These are phyloP conservation scores for Leccinum subtestaceum DNA, from an alignment of 768 basidiomycete genomes.

Conservation along the genomic window DNA sequence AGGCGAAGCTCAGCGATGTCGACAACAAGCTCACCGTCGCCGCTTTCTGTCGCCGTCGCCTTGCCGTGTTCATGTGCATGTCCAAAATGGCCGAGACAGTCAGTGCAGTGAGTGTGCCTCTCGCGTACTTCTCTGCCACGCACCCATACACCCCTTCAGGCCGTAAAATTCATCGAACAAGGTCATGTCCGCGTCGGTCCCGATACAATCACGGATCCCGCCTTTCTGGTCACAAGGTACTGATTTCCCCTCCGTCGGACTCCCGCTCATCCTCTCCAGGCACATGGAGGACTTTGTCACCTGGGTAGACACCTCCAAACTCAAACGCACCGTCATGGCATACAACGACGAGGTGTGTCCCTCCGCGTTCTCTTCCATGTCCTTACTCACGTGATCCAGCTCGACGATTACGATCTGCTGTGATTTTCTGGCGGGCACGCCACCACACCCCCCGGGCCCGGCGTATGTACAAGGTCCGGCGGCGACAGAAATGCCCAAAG, in stretches of 20 bases:
- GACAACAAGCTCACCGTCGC: constrained; percentile 94
- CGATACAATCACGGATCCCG: constrained; percentile 93
- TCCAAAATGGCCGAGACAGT: constrained; percentile 96
- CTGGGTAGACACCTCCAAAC: constrained; percentile 97
- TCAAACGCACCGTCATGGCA: constrained; percentile 91
- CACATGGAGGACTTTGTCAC: constrained; percentile 99
- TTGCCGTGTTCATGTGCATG: constrained; percentile 91
- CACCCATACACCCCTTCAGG: constrained; percentile 46
- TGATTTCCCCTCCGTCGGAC: constrained; percentile 11
- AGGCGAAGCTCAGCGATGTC: constrained; percentile 89
- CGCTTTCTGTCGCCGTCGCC: constrained; percentile 86
- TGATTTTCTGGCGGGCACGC: constrained; percentile 31
- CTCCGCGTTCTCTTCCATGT: background rate
- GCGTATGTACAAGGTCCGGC: background rate
- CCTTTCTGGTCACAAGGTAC: constrained; percentile 88
- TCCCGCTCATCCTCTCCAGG: constrained; percentile 37
- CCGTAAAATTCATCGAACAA: constrained; percentile 96
- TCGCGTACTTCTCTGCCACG: constrained; percentile 4
- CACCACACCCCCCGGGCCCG: background rate
- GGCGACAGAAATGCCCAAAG: background rate
- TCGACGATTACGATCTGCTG: constrained; percentile 92
- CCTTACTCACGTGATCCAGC: constrained; percentile 42
- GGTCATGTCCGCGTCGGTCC: constrained; percentile 97
- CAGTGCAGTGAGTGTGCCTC: constrained; percentile 65
- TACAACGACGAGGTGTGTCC: constrained; percentile 90